Conservation (phyloP, 306 rosid genomes). For the Styphnolobium japonicum region DNA sequence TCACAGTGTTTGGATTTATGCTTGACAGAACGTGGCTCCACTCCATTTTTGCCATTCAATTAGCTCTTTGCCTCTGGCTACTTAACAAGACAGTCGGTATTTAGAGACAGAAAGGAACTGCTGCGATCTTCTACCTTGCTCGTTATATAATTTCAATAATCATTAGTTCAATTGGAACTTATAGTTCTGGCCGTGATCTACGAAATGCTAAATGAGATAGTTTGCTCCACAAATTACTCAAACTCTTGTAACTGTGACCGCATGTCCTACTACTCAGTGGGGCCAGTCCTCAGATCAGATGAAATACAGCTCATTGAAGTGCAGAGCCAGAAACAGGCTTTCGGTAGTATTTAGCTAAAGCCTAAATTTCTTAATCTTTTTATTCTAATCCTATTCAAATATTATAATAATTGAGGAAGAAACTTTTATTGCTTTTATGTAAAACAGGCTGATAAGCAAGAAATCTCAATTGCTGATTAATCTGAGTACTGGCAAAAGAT, state of each 20-base stretch:
- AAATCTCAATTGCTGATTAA: too few species aligned
- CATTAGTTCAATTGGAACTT: background rate
- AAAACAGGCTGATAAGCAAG: background rate
- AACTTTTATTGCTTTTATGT: background rate
- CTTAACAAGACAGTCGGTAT: slow-evolving; percentile 81
- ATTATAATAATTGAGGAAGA: background rate
- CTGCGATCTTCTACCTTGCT: background rate
- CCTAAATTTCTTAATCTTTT: background rate
- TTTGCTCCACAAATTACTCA: background rate
- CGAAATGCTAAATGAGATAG: background rate
- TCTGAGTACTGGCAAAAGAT: too few species aligned
- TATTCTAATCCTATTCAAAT: background rate
- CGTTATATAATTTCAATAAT: background rate
- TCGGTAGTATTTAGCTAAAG: background rate
- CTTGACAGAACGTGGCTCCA: slow-evolving; percentile 91
- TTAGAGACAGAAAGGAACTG: slow-evolving; percentile 21
- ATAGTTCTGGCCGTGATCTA: background rate
- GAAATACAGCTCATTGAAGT: background rate
- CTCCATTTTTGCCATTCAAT: slow-evolving; percentile 76
- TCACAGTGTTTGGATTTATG: slow-evolving; percentile 77
- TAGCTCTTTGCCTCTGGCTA: slow-evolving; percentile 83
- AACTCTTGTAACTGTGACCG: background rate
- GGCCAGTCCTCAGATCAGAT: slow-evolving; percentile 1
- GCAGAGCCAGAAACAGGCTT: background rate
- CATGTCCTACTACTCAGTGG: background rate